phyloP scores from a whole-genome alignment of 768 basidiomycete species.

The Boletus eberwhitei region DNA sequence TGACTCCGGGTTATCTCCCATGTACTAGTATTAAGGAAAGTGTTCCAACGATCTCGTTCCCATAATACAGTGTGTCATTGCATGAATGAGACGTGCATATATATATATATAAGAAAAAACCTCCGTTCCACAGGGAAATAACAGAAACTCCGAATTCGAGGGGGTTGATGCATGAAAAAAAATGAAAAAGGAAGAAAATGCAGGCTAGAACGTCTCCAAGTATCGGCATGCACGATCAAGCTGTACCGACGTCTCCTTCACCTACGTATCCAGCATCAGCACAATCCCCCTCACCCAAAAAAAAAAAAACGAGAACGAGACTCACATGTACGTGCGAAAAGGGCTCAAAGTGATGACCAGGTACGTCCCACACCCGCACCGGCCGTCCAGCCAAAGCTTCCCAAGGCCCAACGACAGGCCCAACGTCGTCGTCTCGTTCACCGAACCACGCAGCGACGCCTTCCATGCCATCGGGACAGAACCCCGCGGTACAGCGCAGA shows the following conservation, averaged over 20 bases:
- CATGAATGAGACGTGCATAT: no score
- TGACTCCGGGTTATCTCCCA: no score
- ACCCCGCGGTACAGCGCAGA: conserved; percentile 52
- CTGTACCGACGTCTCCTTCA: conserved; percentile 23
- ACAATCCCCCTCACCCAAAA: neutral
- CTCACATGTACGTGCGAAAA: conserved; percentile 53
- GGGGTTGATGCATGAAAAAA: neutral
- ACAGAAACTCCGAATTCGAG: no score
- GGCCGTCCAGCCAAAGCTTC: conserved; percentile 35
- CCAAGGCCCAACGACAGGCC: conserved; percentile 44
- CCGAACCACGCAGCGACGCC: conserved; percentile 53
- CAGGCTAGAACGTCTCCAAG: conserved; percentile 2
- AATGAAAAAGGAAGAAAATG: neutral
- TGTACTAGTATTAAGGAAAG: no score
- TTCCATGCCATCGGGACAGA: conserved; percentile 28
- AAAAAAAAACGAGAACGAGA: neutral
- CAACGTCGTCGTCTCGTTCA: conserved; percentile 35
- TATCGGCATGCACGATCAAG: conserved; percentile 19
- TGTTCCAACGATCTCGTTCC: no score
- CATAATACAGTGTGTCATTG: no score
- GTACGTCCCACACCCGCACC: conserved; percentile 50
- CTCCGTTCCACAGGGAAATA: no score
- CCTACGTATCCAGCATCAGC: conserved; percentile 7
- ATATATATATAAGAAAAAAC: no score
- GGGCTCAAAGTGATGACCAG: conserved; percentile 63